Evolutionary conservation across 306 rosid species (phyloP).

Genomic region (Cyamopsis tetragonoloba): DNA sequence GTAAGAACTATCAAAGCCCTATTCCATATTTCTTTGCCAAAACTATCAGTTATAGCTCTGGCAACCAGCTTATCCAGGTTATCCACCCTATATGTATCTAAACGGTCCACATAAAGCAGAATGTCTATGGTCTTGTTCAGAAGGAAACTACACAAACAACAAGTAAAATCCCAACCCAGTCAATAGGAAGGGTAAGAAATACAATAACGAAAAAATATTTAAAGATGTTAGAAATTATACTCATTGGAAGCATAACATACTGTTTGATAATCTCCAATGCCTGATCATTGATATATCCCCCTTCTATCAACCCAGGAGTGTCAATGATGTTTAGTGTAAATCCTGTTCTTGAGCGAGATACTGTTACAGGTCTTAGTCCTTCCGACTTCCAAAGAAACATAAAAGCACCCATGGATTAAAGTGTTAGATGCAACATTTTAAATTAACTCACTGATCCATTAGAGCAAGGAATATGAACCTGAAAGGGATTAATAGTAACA

Average conservation of each 20-base stretch:
- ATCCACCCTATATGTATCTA: slow-evolving; percentile 93
- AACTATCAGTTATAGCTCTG: slow-evolving; percentile 72
- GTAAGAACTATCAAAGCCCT: slow-evolving; percentile 82
- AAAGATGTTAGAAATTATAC: too few species aligned
- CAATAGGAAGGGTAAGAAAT: slow-evolving; percentile 1
- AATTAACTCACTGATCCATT: neutral
- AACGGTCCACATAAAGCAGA: slow-evolving; percentile 89
- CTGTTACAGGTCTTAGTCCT: slow-evolving; percentile 82
- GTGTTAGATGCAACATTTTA: too few species aligned
- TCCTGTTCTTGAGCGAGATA: slow-evolving; percentile 79
- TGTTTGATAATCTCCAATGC: slow-evolving; percentile 78
- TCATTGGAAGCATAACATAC: slow-evolving; percentile 25
- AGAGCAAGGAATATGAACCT: slow-evolving; percentile 43
- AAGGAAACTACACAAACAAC: slow-evolving; percentile 62
- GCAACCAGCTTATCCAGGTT: slow-evolving; percentile 80
- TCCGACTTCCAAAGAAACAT: slow-evolving; percentile 55
- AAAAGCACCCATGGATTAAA: too few species aligned
- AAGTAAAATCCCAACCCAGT: slow-evolving; percentile 5
- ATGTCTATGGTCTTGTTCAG: slow-evolving; percentile 91
- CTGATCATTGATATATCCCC: slow-evolving; percentile 79
- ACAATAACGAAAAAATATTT: too few species aligned
- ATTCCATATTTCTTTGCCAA: slow-evolving; percentile 87
- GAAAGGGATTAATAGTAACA: slow-evolving; percentile 85
- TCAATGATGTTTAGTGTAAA: slow-evolving; percentile 86
- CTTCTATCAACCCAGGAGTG: slow-evolving; percentile 98